Conservation (phyloP, 208 protist genomes). For the Endotrypanum monterogeii region DNA sequence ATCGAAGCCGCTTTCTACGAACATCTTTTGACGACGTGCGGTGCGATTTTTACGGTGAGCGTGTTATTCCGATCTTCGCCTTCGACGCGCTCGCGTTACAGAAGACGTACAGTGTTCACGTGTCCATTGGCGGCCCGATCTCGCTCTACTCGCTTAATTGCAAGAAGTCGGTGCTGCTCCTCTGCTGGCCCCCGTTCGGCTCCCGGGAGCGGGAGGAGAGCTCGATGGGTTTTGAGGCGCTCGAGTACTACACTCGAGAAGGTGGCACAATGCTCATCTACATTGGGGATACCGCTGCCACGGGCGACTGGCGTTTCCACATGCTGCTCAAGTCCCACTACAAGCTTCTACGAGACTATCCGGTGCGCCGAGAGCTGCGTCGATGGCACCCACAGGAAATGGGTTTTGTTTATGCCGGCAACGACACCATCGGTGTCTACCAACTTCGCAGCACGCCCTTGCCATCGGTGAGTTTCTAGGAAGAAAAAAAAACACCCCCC, state of each 20-base stretch:
- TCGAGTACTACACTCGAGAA: constrained; percentile 82
- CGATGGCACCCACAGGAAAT: constrained; percentile 89
- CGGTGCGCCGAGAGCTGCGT: constrained; percentile 83
- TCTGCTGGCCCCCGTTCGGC: constrained; percentile 91
- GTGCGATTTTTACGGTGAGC: constrained; percentile 48
- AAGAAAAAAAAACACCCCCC: no score
- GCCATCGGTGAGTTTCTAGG: neutral
- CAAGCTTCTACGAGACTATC: constrained; percentile 78
- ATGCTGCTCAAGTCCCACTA: constrained; percentile 83
- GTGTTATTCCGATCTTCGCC: constrained; percentile 68
- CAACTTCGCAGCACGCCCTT: constrained; percentile 49
- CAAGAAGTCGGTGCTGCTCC: constrained; percentile 64
- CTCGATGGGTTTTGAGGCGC: constrained; percentile 91
- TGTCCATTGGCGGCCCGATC: constrained; percentile 79
- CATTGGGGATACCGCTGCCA: constrained; percentile 85
- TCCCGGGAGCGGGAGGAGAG: constrained; percentile 85
- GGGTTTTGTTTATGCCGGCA: constrained; percentile 88
- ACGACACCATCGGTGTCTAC: constrained; percentile 91
- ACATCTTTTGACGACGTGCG: constrained; percentile 75
- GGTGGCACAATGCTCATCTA: constrained; percentile 83
- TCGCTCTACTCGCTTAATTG: constrained; percentile 77
- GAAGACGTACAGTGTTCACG: constrained; percentile 80
- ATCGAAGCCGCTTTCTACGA: constrained; percentile 30
- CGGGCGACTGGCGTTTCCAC: constrained; percentile 91
- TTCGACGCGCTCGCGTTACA: constrained; percentile 81